Percentiles rank a stretch among this genome's conserved stretches.
These are phyloP conservation scores for Mollisiaceae sp. DNA, from an alignment of 2,329 filamentous ascomycete genomes.

Conservation along the genomic window DNA sequence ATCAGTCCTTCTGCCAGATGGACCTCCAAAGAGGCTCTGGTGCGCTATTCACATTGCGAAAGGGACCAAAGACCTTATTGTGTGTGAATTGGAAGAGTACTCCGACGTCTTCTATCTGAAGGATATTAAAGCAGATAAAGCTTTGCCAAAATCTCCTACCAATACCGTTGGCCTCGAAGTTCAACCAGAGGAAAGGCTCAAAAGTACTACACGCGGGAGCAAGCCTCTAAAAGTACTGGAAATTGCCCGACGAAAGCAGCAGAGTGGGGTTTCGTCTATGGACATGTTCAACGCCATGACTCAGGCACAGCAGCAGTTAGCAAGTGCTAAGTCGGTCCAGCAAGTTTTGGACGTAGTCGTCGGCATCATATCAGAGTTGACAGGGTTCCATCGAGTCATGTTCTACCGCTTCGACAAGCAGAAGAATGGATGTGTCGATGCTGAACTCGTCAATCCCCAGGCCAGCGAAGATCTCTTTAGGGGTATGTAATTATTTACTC, in stretches of 20 bases:
- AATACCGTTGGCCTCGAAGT: slow-evolving; percentile 24
- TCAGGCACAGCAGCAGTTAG: slow-evolving; percentile 34
- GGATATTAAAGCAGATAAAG: slow-evolving; percentile 20
- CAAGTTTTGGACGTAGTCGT: slow-evolving; percentile 32
- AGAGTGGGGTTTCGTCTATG: slow-evolving; percentile 31
- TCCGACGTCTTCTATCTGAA: slow-evolving; percentile 31
- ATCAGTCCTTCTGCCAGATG: slow-evolving; percentile 24
- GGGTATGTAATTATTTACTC: slow-evolving; percentile 18
- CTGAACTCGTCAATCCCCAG: slow-evolving; percentile 34
- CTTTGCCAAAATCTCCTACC: slow-evolving; percentile 26
- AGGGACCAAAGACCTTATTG: slow-evolving; percentile 27
- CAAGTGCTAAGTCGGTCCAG: slow-evolving; percentile 23
- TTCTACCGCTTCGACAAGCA: slow-evolving; percentile 36
- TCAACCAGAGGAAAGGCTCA: slow-evolving; percentile 29
- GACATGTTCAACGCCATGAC: slow-evolving; percentile 37
- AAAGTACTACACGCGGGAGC: slow-evolving; percentile 32
- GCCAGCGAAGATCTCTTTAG: slow-evolving; percentile 35
- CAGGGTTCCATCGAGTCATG: slow-evolving; percentile 38
- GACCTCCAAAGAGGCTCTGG: slow-evolving; percentile 30
- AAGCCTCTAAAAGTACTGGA: slow-evolving; percentile 31
- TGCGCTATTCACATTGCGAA: slow-evolving; percentile 35
- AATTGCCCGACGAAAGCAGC: slow-evolving; percentile 29
- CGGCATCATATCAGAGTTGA: slow-evolving; percentile 35
- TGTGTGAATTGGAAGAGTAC: slow-evolving; percentile 37
- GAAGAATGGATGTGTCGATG: slow-evolving; percentile 38